phyloP scores from a whole-genome alignment of 768 basidiomycete species.

The Russula abietina region DNA sequence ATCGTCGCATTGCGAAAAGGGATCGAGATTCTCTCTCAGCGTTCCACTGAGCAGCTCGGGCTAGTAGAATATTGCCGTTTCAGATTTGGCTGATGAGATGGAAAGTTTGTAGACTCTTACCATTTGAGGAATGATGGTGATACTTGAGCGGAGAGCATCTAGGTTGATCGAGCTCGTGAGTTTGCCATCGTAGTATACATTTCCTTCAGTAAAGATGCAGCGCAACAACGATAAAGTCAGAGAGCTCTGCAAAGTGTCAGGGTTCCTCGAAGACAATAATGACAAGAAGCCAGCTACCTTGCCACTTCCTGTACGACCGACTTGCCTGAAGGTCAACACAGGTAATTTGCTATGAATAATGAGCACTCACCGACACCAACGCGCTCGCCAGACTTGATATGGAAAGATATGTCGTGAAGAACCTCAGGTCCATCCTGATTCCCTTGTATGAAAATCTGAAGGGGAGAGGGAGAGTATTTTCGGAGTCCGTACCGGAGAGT shows the following conservation, averaged over 20 bases:
- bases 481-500: constrained; percentile 35
- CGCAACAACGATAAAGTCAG: constrained; percentile 49
- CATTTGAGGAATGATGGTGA: constrained; percentile 56
- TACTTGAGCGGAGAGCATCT: constrained; percentile 44
- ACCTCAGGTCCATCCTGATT: constrained; percentile 49
- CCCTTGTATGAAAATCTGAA: constrained; percentile 20
- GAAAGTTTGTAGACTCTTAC: constrained; percentile 30
- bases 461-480: constrained; percentile 42
- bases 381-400: constrained; percentile 50
- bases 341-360: not conserved
- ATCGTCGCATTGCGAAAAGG: constrained; percentile 51
- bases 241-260: constrained; percentile 34
- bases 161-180: constrained; percentile 45
- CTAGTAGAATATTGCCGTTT: constrained; percentile 23
- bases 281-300: constrained; percentile 30
- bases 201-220: constrained; percentile 49
- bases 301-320: constrained; percentile 56
- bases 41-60: constrained; percentile 52
- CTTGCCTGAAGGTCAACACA: constrained; percentile 28
- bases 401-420: constrained; percentile 46
- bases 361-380: constrained; percentile 45
- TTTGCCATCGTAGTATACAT: constrained; percentile 47
- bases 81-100: constrained; percentile 7
- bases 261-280: constrained; percentile 15
- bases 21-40: constrained; percentile 55